phyloP scores from a whole-genome alignment of 257 asterid genomes.

The Oldenlandia corymbosa region DNA sequence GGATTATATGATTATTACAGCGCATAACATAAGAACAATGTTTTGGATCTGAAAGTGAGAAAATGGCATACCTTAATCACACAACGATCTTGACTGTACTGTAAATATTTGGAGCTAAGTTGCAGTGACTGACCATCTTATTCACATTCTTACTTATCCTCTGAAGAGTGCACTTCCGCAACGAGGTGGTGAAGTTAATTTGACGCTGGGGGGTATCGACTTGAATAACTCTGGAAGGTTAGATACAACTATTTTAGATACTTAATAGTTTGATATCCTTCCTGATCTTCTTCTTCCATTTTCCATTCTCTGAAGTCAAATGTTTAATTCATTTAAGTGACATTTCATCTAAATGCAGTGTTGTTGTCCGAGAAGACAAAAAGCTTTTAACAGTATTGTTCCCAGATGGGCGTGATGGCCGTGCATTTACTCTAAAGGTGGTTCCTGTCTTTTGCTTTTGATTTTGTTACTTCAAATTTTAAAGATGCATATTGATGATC shows the following conservation, averaged over 20 bases:
- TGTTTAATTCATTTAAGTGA: neutral
- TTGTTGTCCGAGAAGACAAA: constrained; percentile 94
- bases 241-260: neutral
- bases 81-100: neutral
- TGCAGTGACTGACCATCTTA: neutral
- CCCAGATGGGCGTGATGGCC: constrained; percentile 95
- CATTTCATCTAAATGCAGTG: constrained; percentile 37
- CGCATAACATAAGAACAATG: neutral
- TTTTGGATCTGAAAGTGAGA: neutral
- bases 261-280: neutral
- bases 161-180: constrained; percentile 81
- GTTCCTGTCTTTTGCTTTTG: neutral
- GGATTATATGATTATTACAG: neutral
- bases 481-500: constrained; percentile 11
- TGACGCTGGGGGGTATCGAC: constrained; percentile 92
- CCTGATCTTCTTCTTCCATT: neutral
- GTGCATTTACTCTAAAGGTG: constrained; percentile 95
- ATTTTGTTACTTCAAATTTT: neutral
- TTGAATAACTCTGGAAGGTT: constrained; percentile 96
- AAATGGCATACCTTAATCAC: neutral
- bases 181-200: constrained; percentile 91
- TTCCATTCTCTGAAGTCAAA: neutral
- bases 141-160: constrained; percentile 1
- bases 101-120: neutral
- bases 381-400: constrained; percentile 77